Conservation (phyloP, 2,329 filamentous ascomycete genomes). For the Gremmenia infestans region DNA sequence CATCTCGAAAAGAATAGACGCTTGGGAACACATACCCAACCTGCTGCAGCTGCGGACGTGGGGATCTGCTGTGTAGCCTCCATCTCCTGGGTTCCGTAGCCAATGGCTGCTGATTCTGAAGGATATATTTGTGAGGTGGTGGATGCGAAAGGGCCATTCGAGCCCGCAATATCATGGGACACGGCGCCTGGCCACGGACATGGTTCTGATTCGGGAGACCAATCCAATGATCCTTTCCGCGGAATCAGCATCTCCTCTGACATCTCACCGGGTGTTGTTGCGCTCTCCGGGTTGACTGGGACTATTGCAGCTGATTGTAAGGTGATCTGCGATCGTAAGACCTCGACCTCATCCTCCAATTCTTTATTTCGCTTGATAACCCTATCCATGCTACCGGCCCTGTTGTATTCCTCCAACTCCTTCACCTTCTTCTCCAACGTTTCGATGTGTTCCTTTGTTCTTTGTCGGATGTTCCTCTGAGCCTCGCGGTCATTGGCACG, state of each 20-base stretch:
- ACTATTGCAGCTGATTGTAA: slow-evolving; percentile 6
- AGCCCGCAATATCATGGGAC: slow-evolving; percentile 4
- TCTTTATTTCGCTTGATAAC: slow-evolving; percentile 29
- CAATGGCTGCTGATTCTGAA: slow-evolving; percentile 10
- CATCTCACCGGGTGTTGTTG: slow-evolving; percentile 13
- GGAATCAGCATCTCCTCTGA: slow-evolving; percentile 21
- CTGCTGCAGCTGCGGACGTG: slow-evolving; percentile 17
- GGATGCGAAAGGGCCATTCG: slow-evolving; percentile 12
- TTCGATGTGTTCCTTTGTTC: slow-evolving; percentile 77
- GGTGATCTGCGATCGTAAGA: slow-evolving; percentile 23
- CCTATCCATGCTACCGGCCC: slow-evolving; percentile 41
- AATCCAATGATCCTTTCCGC: slow-evolving; percentile 21
- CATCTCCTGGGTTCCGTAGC: slow-evolving; percentile 13
- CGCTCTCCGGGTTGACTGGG: slow-evolving; percentile 2
- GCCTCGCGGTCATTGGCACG: slow-evolving; percentile 87
- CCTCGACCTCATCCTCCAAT: slow-evolving; percentile 27
- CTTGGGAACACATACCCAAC: slow-evolving; percentile 13
- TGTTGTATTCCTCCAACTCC: slow-evolving; percentile 24
- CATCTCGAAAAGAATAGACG: neutral
- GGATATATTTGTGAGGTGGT: slow-evolving; percentile 11
- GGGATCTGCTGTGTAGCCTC: slow-evolving; percentile 17
- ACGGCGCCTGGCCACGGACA: slow-evolving; percentile 4
- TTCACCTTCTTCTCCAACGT: slow-evolving; percentile 28
- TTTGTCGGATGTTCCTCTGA: slow-evolving; percentile 79
- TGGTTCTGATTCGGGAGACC: slow-evolving; percentile 15